These are phyloP conservation scores for Aspergillus sp. DNA, from an alignment of 2,329 filamentous ascomycete species.

Conservation along the genomic window DNA sequence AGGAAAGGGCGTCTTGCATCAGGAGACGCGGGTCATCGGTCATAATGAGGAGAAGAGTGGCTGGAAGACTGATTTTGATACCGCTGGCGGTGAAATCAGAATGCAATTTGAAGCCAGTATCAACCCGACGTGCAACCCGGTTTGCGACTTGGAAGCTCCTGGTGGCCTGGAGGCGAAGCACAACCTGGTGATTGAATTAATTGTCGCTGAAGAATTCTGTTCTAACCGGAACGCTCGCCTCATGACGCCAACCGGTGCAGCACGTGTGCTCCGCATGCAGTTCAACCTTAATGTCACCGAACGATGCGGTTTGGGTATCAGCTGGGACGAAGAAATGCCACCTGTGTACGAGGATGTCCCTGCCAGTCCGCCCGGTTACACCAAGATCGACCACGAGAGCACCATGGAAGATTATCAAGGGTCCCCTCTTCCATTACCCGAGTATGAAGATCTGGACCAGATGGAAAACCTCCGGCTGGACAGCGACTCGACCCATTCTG, in stretches of 20 bases:
- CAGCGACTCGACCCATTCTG: conserved; percentile 25
- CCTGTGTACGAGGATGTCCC: conserved; percentile 93
- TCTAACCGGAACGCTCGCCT: conserved; percentile 63
- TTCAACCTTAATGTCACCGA: conserved; percentile 79
- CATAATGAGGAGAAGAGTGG: conserved; percentile 74
- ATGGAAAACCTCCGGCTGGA: conserved; percentile 33
- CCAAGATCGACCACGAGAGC: conserved; percentile 33
- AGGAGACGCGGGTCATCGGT: conserved; percentile 70
- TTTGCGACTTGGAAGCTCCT: conserved; percentile 68
- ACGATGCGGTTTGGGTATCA: conserved; percentile 77
- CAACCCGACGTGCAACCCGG: conserved; percentile 56
- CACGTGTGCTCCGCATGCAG: conserved; percentile 85
- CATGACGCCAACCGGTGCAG: conserved; percentile 79
- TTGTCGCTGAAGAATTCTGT: conserved; percentile 84
- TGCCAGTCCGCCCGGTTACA: conserved; percentile 70
- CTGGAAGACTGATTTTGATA: conserved; percentile 77
- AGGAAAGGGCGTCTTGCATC: conserved; percentile 65
- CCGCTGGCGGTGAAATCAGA: conserved; percentile 66
- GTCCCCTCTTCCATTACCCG: conserved; percentile 33
- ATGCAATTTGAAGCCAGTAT: conserved; percentile 67
- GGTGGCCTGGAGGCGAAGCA: conserved; percentile 76
- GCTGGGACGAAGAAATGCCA: conserved; percentile 94
- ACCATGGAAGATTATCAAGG: conserved; percentile 43
- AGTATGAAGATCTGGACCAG: conserved; percentile 43
- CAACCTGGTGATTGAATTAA: conserved; percentile 82